Evolutionary conservation across 2,329 filamentous ascomycete genomes (phyloP).

Genomic region (Botrytis byssoidea): DNA sequence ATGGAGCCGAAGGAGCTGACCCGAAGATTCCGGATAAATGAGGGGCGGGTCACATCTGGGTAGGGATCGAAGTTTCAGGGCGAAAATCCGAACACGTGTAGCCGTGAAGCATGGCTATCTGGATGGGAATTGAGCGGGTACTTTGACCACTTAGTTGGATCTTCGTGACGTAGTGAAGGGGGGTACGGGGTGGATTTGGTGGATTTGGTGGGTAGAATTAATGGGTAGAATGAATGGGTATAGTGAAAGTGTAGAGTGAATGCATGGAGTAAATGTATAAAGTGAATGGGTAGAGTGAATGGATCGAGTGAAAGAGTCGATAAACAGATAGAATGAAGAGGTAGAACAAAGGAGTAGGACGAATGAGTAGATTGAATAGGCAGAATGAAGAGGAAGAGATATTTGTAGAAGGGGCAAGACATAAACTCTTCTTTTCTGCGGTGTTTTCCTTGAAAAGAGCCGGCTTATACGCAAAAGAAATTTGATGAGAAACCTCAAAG

Average conservation of each 20-base stretch:
- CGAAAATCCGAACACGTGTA: not conserved
- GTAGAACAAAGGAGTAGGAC: no score
- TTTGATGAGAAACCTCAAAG: not conserved
- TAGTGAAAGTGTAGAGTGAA: no score
- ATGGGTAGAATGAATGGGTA: not conserved
- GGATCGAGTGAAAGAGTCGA: not conserved
- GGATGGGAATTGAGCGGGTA: not conserved
- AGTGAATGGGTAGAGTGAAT: no score
- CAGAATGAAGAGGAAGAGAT: not conserved
- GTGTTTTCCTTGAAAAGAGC: not conserved
- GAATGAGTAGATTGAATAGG: not conserved
- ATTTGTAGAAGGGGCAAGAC: not conserved
- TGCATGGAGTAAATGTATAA: no score
- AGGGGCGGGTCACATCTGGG: not conserved
- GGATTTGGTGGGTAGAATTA: not conserved
- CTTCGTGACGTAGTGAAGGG: not conserved
- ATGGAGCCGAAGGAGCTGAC: not conserved
- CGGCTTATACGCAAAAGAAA: not conserved
- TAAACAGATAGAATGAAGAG: not conserved
- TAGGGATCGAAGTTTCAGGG: not conserved
- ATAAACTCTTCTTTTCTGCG: not conserved
- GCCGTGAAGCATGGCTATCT: not conserved
- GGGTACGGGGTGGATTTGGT: not conserved
- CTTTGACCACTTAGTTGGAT: not conserved
- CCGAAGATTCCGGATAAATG: not conserved